Base-by-base conservation (phyloP, 306 rosid genomes). In the Citrullus mucosospermus region DNA sequence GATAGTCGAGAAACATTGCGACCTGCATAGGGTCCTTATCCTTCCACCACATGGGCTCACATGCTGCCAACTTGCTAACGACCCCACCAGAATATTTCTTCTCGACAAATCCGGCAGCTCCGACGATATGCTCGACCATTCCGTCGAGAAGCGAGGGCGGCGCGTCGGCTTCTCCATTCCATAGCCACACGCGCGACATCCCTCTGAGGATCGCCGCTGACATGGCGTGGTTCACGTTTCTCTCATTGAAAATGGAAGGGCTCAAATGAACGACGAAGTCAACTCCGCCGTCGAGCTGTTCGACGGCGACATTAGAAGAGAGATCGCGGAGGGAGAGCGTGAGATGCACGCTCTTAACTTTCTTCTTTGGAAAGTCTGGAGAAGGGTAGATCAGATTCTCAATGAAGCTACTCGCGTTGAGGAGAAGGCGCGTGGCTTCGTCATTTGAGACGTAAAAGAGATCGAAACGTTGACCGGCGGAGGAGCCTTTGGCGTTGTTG, bases 371-470 rank as follows among this genome's bases (percentile, higher is more conserved):
- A 22, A 22, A 38, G n/a, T 30, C 8, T 4, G 28, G 34, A 4
- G 15, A 36, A 65, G 83, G 86, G 81, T 86, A 87, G 30, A 90
- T 89, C 43, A 88, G 60, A 67, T 63, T 54, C 81, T 91, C 77
- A 0, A 87, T 86, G 58, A 88, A 85, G 39, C 83, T 70, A 44
- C 87, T 87, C 6, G 95, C 77, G 83, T 91, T 81, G 78, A 90
- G 89, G 48, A 87, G 2, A 0, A 91, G 81, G 68, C 84, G 86
- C 1, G 83, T 78, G 84, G 90, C 93, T 81, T 55, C 85, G 87
- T 88, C 93, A 59, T 91, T 83, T 48, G 89, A 88, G 75, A 88
- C 84, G 77, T 93, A 91, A 54, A 78, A 83, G 81, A 91, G 88
- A 66, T 54, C 65, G 62, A 91, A 93, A 74, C 83, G 86, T 7